Evolutionary conservation across 495 filamentous ascomycete species (phyloP), one percentile per base, ranked within the genome.

Genomic region (Aspergillus ellipticus): DNA sequence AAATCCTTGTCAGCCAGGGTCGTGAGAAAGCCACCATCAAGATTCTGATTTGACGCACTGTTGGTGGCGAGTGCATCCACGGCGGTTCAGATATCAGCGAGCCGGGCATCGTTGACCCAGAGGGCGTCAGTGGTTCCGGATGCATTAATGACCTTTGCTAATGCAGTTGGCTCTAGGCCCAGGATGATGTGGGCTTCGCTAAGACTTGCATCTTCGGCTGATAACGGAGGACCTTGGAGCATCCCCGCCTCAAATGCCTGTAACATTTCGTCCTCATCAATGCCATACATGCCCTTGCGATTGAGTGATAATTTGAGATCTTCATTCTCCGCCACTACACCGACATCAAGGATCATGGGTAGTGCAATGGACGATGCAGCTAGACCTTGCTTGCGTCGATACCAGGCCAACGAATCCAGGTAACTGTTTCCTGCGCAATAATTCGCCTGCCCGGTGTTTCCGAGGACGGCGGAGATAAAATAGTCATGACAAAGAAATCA

Each of bases 401-500:
- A 73, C 1, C 41, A 51, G 1, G 61, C 59, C 26, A 80, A 68
- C 0, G 69, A 59, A n/a, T 80, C 74, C 48, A 72, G 48, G 49
- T 61, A 74, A 13, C 59, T 63, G 45, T 73, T 70, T 1, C 59
- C 73, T 5, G 67, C 69, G 5, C 64, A 62, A 53, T 80, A 80
- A 58, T 74, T 75, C 2, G 22, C 24, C 39, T 68, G 65, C 20
- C 65, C 56, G 0, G 48, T 22, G 9, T 47, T 48, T 1, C 73
- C 78, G 4, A 72, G 50, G 0, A 74, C 33, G 1, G 70, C 74
- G 22, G 62, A 64, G 7, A 72, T 54, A 5, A 71, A 75, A 69
- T 72, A 37, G 73, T 65, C 33, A 79, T 60, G 43, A 77, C 49
- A 62, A 82, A 82, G 62, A 82, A 82, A 58, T 78, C 75, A 4